A percentile compares a stretch with the other conserved stretches of the same genome.
phyloP scores from a whole-genome alignment of 75 land plant species.

The Azolla pinnata region DNA sequence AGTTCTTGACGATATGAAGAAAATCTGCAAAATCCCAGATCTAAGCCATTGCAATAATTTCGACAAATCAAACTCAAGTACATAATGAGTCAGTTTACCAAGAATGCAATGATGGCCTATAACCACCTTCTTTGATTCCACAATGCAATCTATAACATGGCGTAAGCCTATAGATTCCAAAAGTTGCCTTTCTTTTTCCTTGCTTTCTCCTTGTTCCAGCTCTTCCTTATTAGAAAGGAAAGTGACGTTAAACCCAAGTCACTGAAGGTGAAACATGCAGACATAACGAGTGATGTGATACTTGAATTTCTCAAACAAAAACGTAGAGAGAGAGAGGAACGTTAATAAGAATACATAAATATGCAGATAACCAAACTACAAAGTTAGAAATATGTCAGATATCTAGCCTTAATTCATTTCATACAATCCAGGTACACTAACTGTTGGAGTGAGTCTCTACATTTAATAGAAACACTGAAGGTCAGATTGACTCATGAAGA shows the following conservation, averaged over 20 bases:
- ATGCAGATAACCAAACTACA: too few species aligned
- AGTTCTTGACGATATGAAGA: not conserved
- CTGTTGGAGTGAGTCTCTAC: too few species aligned
- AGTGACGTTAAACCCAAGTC: not conserved
- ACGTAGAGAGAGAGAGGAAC: too few species aligned
- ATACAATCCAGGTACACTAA: too few species aligned
- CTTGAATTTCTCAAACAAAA: too few species aligned
- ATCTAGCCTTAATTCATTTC: too few species aligned
- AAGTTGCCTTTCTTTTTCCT: not conserved
- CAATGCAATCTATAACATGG: not conserved
- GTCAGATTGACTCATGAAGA: too few species aligned
- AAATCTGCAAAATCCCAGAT: not conserved
- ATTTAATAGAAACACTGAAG: too few species aligned
- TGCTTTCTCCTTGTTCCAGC: not conserved
- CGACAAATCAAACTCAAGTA: not conserved
- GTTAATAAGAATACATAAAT: too few species aligned
- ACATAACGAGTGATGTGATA: too few species aligned
- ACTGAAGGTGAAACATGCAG: too few species aligned
- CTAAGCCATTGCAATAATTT: not conserved
- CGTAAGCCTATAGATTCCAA: not conserved
- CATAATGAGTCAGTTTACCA: not conserved
- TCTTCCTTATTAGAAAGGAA: not conserved
- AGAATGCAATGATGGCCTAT: not conserved
- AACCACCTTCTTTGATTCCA: not conserved
- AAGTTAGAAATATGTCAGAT: too few species aligned